These are phyloP conservation scores for Panaeolus cyanescens DNA, from an alignment of 768 basidiomycete species.

Conservation along the genomic window DNA sequence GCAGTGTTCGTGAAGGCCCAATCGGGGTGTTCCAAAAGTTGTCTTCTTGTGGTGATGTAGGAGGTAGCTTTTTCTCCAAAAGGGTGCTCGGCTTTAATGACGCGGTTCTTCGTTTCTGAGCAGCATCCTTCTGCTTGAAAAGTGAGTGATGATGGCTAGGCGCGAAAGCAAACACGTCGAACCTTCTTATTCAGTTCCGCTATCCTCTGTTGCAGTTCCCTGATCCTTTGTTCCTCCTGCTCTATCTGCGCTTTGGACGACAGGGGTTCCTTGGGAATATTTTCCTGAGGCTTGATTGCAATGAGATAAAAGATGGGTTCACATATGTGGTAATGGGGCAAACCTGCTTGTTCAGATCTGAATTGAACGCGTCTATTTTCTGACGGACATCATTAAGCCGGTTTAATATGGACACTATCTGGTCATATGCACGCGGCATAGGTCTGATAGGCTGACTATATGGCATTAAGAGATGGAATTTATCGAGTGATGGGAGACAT, in stretches of 20 bases:
- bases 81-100: neutral
- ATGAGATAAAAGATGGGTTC: constrained; percentile 14
- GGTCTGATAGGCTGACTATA: constrained; percentile 43
- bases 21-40: constrained; percentile 68
- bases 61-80: constrained; percentile 26
- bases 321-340: constrained; percentile 14
- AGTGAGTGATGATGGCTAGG: constrained; percentile 10
- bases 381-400: constrained; percentile 38
- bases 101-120: neutral
- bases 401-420: constrained; percentile 44
- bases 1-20: constrained; percentile 53
- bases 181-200: constrained; percentile 44
- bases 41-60: constrained; percentile 47
- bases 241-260: constrained; percentile 36
- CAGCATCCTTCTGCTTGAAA: neutral
- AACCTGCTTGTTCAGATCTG: constrained; percentile 32
- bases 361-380: constrained; percentile 35
- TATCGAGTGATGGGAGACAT: constrained; percentile 27
- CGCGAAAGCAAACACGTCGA: constrained; percentile 2
- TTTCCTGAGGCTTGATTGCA: constrained; percentile 2
- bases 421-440: constrained; percentile 52
- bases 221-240: constrained; percentile 43
- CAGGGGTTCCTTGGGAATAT: constrained; percentile 13
- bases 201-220: constrained; percentile 37
- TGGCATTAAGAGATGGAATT: constrained; percentile 7